A percentile compares a stretch with the other conserved stretches of the same genome.
Conservation (phyloP, 2,329 filamentous ascomycete genomes). For the Thielaviopsis cerberus region DNA sequence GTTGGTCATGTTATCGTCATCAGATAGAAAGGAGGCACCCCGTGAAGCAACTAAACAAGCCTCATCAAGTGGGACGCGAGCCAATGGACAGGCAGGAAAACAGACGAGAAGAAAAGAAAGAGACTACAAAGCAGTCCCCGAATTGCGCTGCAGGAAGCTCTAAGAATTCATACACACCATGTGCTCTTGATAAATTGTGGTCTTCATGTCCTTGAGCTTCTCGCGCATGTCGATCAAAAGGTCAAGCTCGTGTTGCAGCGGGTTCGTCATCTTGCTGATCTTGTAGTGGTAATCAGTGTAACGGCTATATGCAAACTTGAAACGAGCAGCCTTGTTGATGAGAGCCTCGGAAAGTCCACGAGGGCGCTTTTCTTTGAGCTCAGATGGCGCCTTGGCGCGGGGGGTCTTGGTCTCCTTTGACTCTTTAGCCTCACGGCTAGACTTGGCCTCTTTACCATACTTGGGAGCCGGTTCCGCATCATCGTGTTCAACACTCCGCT, state of each 20-base stretch:
- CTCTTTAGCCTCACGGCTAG: not conserved
- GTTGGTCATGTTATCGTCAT: not conserved
- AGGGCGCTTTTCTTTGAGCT: constrained; percentile 17
- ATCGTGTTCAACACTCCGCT: not conserved
- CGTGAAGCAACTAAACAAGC: no score
- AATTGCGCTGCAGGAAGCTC: not conserved
- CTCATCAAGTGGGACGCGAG: no score
- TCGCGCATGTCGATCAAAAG: constrained; percentile 35
- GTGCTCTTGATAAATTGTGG: constrained; percentile 34
- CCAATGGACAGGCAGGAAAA: not conserved
- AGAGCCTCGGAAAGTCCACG: constrained; percentile 21
- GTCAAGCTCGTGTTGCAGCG: constrained; percentile 31
- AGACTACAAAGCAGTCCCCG: not conserved
- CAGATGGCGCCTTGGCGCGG: constrained; percentile 13
- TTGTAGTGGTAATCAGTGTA: constrained; percentile 40
- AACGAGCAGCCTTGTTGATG: constrained; percentile 33
- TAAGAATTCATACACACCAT: constrained; percentile 15
- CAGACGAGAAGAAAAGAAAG: constrained; percentile 5
- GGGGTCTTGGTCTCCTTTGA: constrained; percentile 7
- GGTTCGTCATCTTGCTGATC: constrained; percentile 30
- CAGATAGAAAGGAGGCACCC: not conserved
- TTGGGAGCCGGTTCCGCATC: not conserved
- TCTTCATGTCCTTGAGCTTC: constrained; percentile 37
- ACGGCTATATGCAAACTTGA: constrained; percentile 36
- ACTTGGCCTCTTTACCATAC: not conserved